Base-by-base conservation (phyloP, 768 basidiomycete species). In the Fistulinella prunicolor region DNA sequence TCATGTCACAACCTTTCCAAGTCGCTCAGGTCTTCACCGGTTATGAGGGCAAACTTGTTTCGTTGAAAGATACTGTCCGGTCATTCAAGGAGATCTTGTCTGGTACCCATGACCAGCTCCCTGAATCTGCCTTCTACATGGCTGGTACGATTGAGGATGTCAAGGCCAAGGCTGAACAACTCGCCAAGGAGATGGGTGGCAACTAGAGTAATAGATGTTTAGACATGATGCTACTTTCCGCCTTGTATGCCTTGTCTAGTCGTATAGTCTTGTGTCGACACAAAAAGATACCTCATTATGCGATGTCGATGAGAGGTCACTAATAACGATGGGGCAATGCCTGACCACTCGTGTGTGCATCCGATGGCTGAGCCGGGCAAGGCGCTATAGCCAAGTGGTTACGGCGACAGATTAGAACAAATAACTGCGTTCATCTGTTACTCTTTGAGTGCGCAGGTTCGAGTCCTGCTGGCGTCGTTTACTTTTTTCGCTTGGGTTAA, bases 1-100 rank as follows among this genome's bases (percentile, higher is more conserved):
- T 98, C 90, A 98, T 99, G 96, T 97, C 94, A 59, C 94, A 99
- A 76, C 96, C 96, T 55, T 99, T 99, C 93, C 89, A 91, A 70
- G 95, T 97, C 70, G 96, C 94, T 49, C 93, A 97, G 78, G 94
- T 96, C 73, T 97, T 98, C 84, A 98, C 95, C 66, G 95, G 95
- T 79, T 94, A 91, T 65, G 94, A 96, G 79, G 96, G 95, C 67
- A 90, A 88, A 70, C 90, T 98, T 53, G 95, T 99, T 29, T 78
- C 94, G 13, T 77, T 99, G 57, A 97, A 97, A 80, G 94, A 98
- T 69, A 94, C 92, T 53, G 70, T 94, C 64, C 89, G 89, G 60
- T 94, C 95, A 35, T 98, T 97, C 87, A 94, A 87, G 82, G 93
- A 96, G 75, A 98, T 99, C 64, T 85, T 99, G 48, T 79, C 85